Base-by-base conservation (phyloP, 257 asterid genomes). In the Fraxinus pennsylvanica region DNA sequence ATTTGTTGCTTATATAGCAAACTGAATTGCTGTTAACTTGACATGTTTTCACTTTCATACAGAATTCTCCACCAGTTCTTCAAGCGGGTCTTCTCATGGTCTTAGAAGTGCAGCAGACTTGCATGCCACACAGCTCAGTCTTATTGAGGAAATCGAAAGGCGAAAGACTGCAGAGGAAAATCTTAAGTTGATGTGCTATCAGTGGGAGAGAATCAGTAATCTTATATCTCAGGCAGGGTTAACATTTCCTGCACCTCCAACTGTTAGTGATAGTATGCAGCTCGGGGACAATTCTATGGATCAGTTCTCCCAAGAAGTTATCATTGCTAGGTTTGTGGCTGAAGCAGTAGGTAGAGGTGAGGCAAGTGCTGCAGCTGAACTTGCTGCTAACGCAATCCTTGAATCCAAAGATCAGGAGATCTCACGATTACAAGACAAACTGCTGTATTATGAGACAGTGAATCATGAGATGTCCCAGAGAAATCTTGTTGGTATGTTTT, bases 401-500 rank as follows among this genome's bases (percentile, higher is more conserved):
- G 94, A 92, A 67, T 74, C 82, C 71, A 95, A 95, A 87, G 97
- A 90, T 73, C 96, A 83, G 88, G 98, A 95, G 79, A 90, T 92
- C 76, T 70, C 81, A 21, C 86, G 98, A 74, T 70, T 95, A 81
- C 88, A 89, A 30, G 97, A 92, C 80, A 88, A 88, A 71, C 84
- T 95, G 86, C 91, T 86, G 81, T 95, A 95, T 81, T 91, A 83
- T 21, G 98, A 95, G 86, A 90, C 93, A 79, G 97, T 90, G 70
- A 95, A 92, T 84, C 96, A 87, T 69, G 98, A 92, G 78, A 85
- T 95, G 94, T 88, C 96, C 30, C 97, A 95, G 87, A 89, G 99
- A 82, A 95, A 92, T 85, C 98, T 90, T 74, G 85, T 91, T 33
- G 99, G 98, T 94, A 88, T 76, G 93, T 81, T 78, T 36, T 63